Base-by-base conservation (phyloP, 2,329 filamentous ascomycete species). In the Akanthomyces uredinophilus region DNA sequence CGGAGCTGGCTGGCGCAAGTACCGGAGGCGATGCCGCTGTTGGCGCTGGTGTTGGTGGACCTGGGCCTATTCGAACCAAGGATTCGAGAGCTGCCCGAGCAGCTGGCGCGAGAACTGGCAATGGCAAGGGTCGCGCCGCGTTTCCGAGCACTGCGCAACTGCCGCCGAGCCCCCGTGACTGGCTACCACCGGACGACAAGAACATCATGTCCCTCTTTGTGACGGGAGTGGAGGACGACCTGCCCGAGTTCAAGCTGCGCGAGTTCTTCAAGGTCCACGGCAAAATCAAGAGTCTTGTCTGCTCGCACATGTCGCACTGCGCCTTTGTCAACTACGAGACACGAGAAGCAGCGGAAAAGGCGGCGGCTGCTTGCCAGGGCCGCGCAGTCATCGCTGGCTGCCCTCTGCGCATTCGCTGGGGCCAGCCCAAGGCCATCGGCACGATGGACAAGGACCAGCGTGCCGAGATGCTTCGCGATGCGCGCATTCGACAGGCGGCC, bases 251-350 rank as follows among this genome's bases (percentile, higher is more conserved):
- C 75, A 92, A 93, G 70, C 81, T 99, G 29, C 90, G 95, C 53
- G 89, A 92, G 2, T 95, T 96, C 75, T 99, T 99, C 79, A 87
- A 91, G 64, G 84, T 85, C 20, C 92, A 93, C 69, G 95, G 95
- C 65, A 91, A 94, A 71, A 88, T 99, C 64, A 91, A 95, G 69
- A 97, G 92, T 29, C 79, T 99, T 18, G 89, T 99, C 43, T 98
- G 95, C 75, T 97, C 93, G 7, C 95, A 99, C 77, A 92, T 96
- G 79, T 94, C 94, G 18, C 95, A 98, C 72, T 98, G 93, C 74
- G 95, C 95, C 1, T 99, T 98, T 72, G 82, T 99, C 77, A 99
- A 99, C 77, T 99, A 92, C 73, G 87, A 92, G 68, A 91, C 89
- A 3, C 85, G 95, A 62, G 87, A 91, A 65, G 89, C 85, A 1